Base-by-base conservation (phyloP, 805 yeast genomes). In the Spathaspora girioi region DNA sequence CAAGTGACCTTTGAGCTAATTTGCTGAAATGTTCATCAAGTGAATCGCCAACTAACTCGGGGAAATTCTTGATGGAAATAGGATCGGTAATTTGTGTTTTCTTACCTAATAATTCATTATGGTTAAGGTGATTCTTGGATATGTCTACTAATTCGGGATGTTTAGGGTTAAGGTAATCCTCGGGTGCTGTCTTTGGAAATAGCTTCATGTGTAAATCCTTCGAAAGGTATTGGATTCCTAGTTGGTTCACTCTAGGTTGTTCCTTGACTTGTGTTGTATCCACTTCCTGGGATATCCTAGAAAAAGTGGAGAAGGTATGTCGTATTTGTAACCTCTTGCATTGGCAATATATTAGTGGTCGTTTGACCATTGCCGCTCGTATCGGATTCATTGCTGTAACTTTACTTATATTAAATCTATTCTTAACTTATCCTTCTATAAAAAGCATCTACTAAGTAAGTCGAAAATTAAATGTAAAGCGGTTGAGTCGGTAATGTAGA, bases 21-120 rank as follows among this genome's bases (percentile, higher is more conserved):
- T 79, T 77, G 58, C 82, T 78, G 64, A 94, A 94, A 71, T 94
- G 99, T 61, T 89, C 96, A 62, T 88, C 96, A 7, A 94, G 67
- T 7, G 83, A 49, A n/a, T 59, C 71, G 0, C 98, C 99, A 48
- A 84, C 82, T n/a, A 93, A 64, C 20, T 69, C 66, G 0, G 99
- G 99, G 12, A 92, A 63, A 14, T 76, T 61, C 38, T 86, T 75
- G 10, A 74, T 69, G 15, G 67, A 60, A 1, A 89, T 81, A 0
- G 96, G 92, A 1, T 76, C 78, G 1, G 76, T 66, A 1, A 82
- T 67, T 1, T 79, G 77, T 1, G 97, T 88, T 54, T 80, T 79
- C 61, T 89, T 90, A 1, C 94, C 94, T 31, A 87, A 68, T n/a
- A 92, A 73, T 1, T 82, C 83, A 60, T 89, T 87, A 17, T 75